A percentile compares a stretch with the other conserved stretches of the same genome.
These are phyloP conservation scores for Monosporascus ibericus DNA, from an alignment of 2,329 filamentous ascomycete genomes.

Conservation along the genomic window DNA sequence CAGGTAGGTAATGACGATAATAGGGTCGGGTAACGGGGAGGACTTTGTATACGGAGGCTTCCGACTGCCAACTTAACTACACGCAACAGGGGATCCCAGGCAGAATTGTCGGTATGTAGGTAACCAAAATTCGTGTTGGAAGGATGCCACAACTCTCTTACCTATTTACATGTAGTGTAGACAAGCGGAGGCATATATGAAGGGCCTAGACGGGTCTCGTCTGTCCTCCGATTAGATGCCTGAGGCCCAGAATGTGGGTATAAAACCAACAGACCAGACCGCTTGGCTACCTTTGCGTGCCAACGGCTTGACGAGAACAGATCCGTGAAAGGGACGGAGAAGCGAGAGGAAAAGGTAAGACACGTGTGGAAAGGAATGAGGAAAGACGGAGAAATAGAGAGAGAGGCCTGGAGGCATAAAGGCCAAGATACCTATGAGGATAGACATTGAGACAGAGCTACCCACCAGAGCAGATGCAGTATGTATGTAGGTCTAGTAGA, in stretches of 20 bases:
- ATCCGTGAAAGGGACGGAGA: not conserved
- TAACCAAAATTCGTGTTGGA: not conserved
- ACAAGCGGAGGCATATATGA: not conserved
- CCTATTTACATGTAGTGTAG: not conserved
- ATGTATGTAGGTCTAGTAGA: too few relatives aligned
- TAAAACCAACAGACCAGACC: not conserved
- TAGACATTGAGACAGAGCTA: not conserved
- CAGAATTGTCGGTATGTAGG: not conserved
- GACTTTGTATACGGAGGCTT: not conserved
- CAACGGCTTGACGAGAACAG: not conserved
- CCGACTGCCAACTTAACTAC: not conserved
- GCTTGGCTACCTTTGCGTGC: not conserved
- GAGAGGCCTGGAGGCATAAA: constrained; percentile 1
- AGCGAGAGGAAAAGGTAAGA: not conserved
- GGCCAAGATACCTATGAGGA: not conserved
- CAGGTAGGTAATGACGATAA: constrained; percentile 7
- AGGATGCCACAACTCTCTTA: not conserved
- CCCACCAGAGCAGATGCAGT: too few relatives aligned
- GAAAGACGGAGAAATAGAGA: not conserved
- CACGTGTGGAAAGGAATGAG: not conserved
- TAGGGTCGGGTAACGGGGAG: not conserved
- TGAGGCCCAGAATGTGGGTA: not conserved
- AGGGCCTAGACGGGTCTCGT: not conserved
- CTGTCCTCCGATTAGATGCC: not conserved
- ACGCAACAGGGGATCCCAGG: not conserved